phyloP scores from a whole-genome alignment of 768 basidiomycete genomes.

The Piloderma croceum region DNA sequence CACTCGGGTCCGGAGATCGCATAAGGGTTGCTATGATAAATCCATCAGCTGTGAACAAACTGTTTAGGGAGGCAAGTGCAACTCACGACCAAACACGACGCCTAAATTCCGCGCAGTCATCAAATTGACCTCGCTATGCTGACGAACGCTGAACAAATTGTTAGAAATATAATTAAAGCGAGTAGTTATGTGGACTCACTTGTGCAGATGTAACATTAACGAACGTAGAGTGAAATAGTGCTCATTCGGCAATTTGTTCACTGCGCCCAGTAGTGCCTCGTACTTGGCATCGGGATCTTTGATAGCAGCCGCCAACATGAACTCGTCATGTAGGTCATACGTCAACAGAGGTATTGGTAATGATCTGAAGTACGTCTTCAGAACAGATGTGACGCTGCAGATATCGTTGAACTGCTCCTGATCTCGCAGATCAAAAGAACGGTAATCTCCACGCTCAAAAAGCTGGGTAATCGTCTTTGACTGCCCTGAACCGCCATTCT shows the following conservation, averaged over 20 bases:
- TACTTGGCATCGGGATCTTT: constrained; percentile 58
- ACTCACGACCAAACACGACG: constrained; percentile 97
- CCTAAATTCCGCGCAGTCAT: constrained; percentile 96
- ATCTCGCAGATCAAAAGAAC: constrained; percentile 83
- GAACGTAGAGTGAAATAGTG: constrained; percentile 81
- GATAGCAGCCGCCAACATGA: constrained; percentile 70
- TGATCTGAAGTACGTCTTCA: constrained; percentile 95
- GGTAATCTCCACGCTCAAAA: constrained; percentile 90
- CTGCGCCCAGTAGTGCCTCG: constrained; percentile 55
- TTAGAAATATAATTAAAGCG: constrained; percentile 1
- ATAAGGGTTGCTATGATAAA: constrained; percentile 78
- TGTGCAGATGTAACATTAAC: constrained; percentile 84
- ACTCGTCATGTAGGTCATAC: constrained; percentile 84
- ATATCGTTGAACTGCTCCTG: constrained; percentile 93
- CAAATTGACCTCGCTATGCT: constrained; percentile 67
- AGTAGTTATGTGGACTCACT: constrained; percentile 39
- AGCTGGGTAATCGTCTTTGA: constrained; percentile 90
- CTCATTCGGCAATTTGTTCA: constrained; percentile 75
- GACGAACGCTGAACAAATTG: constrained; percentile 45
- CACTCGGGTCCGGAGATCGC: constrained; percentile 77
- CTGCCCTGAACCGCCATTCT: constrained; percentile 89
- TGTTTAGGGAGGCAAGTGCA: background rate
- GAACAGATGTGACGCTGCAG: constrained; percentile 90
- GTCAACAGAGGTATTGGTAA: constrained; percentile 89
- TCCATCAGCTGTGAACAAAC: background rate